A percentile compares a stretch with the other conserved stretches of the same genome.
Conservation (phyloP, 345 rosid species). For the Pelargonium nanum region DNA sequence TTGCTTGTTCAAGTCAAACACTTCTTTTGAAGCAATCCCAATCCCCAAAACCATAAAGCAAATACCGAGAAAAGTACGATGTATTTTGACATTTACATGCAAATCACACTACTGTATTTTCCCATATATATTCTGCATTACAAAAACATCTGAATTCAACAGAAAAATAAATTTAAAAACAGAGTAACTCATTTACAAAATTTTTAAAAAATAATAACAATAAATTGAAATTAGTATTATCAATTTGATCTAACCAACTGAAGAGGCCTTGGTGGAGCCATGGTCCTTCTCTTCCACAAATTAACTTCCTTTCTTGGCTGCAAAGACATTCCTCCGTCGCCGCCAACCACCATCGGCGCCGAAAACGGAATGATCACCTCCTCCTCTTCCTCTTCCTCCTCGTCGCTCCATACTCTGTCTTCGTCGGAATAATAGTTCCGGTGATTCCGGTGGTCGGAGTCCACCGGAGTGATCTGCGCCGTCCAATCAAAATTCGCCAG, state of each 20-base stretch:
- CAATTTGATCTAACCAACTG: slow-evolving; percentile 20
- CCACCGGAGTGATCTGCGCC: slow-evolving; percentile 45
- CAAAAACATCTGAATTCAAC: no score
- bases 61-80: no score
- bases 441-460: slow-evolving; percentile 18
- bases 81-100: no score
- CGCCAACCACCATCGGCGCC: slow-evolving; percentile 45
- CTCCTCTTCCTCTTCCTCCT: slow-evolving; percentile 23
- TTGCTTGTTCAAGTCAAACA: no score
- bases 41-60: no score
- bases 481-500: slow-evolving; percentile 56
- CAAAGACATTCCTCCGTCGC: slow-evolving; percentile 17
- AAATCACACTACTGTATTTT: no score
- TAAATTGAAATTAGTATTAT: not conserved
- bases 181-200: not conserved
- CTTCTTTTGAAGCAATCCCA: no score
- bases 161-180: no score
- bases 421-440: slow-evolving; percentile 42
- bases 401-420: slow-evolving; percentile 22
- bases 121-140: no score
- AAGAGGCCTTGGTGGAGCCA: slow-evolving; percentile 67
- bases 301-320: slow-evolving; percentile 63
- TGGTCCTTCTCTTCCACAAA: slow-evolving; percentile 85
- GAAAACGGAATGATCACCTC: slow-evolving; percentile 54
- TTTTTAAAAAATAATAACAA: not conserved